Evolutionary conservation across 1,284 basidiomycete genomes (phyloP).

Genomic region (Tilletia setariae): DNA sequence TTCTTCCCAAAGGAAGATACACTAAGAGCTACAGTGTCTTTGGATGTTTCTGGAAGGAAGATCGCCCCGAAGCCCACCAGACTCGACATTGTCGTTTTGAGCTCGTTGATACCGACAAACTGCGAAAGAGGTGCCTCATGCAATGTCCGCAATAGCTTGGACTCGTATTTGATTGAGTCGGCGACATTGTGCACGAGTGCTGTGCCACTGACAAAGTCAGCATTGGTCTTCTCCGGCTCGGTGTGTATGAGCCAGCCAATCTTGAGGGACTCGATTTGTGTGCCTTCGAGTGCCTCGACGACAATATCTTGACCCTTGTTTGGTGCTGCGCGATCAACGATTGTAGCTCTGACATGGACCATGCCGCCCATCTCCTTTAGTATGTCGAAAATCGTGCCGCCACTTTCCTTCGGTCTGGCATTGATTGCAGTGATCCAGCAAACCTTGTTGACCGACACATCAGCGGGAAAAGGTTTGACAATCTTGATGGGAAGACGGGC

Average conservation of each 20-base stretch:
- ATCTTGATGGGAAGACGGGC: not conserved
- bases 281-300: constrained; percentile 9
- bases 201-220: constrained; percentile 13
- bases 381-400: not conserved
- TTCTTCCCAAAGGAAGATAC: not conserved
- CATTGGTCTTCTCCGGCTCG: constrained; percentile 4
- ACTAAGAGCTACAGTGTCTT: not conserved
- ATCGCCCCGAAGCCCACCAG: constrained; percentile 6
- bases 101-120: constrained; percentile 11
- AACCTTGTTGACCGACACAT: not conserved
- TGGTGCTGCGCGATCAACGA: not conserved
- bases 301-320: not conserved
- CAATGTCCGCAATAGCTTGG: constrained; percentile 1
- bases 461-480: not conserved
- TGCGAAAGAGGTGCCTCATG: not conserved
- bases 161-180: not conserved
- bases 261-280: not conserved
- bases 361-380: not conserved
- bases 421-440: not conserved
- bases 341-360: not conserved
- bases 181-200: not conserved
- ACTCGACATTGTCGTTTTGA: not conserved
- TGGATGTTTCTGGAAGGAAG: not conserved
- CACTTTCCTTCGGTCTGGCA: not conserved
- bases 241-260: constrained; percentile 16